Percentiles rank a stretch among this genome's conserved stretches.
Conservation (phyloP, 2,329 filamentous ascomycete species). For the Pseudocercospora vitis region DNA sequence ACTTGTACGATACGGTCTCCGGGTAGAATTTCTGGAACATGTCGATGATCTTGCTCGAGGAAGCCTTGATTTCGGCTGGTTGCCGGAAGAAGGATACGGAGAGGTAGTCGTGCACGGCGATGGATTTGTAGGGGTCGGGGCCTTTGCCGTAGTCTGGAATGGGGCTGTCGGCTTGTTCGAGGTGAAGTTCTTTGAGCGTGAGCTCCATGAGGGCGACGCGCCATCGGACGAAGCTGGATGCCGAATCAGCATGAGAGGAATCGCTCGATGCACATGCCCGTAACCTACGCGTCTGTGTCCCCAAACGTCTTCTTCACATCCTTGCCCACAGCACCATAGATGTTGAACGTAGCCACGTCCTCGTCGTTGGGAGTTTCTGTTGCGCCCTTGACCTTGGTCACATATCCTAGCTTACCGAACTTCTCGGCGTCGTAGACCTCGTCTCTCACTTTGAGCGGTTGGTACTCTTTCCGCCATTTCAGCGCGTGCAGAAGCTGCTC, state of each 20-base stretch:
- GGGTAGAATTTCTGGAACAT: conserved; percentile 82
- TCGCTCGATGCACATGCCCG: background rate
- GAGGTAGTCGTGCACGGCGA: conserved; percentile 92
- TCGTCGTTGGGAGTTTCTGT: conserved; percentile 56
- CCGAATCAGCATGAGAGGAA: background rate
- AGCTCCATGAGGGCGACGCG: conserved; percentile 88
- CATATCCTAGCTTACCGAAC: conserved; percentile 77
- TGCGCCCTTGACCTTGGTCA: conserved; percentile 66
- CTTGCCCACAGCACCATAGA: conserved; percentile 83
- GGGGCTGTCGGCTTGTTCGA: conserved; percentile 65
- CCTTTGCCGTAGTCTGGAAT: conserved; percentile 67
- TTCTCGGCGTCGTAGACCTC: conserved; percentile 64
- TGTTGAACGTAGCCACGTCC: conserved; percentile 82
- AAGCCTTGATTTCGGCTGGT: conserved; percentile 72
- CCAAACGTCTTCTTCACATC: conserved; percentile 78
- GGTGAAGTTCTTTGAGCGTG: conserved; percentile 70
- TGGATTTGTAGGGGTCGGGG: conserved; percentile 81
- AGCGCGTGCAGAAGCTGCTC: conserved; percentile 77
- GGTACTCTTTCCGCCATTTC: conserved; percentile 75
- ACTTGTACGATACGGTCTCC: conserved; percentile 85
- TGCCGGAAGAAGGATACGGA: conserved; percentile 82
- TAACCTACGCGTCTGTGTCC: conserved; percentile 71
- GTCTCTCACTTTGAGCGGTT: conserved; percentile 66
- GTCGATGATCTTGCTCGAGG: conserved; percentile 77
- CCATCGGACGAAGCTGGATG: conserved; percentile 78